Conservation (phyloP, 2,329 filamentous ascomycete species). For the Botryosphaeria dothidea region DNA sequence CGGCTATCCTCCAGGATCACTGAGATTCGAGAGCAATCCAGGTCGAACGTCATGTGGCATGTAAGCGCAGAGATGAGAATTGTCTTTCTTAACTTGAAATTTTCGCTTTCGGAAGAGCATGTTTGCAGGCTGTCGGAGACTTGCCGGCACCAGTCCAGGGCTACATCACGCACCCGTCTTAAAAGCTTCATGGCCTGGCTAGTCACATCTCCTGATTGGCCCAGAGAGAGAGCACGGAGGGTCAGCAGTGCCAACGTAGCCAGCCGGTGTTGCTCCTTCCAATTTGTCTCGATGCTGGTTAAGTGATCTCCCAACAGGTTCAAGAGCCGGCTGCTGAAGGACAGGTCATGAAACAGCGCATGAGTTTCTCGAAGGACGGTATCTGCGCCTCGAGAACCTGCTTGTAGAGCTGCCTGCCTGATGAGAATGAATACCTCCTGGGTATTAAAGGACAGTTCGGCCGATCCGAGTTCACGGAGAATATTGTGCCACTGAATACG, state of each 20-base stretch:
- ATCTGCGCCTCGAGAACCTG: not conserved
- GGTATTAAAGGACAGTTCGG: conserved; percentile 3
- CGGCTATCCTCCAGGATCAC: not conserved
- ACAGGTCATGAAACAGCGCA: not conserved
- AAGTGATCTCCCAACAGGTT: not conserved
- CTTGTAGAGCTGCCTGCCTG: conserved; percentile 9
- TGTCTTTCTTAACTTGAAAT: not conserved
- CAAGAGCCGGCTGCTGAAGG: not conserved
- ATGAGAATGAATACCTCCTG: not conserved
- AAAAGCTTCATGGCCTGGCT: not conserved
- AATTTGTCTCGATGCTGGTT: not conserved
- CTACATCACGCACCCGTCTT: not conserved
- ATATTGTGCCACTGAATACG: conserved; percentile 20
- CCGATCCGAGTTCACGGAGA: conserved; percentile 10
- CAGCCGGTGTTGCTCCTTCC: conserved; percentile 9
- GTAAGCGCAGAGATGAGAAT: not conserved
- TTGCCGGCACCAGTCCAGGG: conserved; percentile 13
- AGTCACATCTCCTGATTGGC: not conserved
- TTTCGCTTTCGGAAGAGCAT: not conserved
- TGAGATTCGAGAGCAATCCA: not conserved
- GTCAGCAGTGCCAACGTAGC: not conserved
- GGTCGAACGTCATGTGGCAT: conserved; percentile 9
- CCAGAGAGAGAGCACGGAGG: conserved; percentile 2
- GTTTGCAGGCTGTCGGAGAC: not conserved
- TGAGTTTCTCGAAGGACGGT: conserved; percentile 7